phyloP scores from a whole-genome alignment of 1,284 basidiomycete genomes.

The Schizopora paradoxa region DNA sequence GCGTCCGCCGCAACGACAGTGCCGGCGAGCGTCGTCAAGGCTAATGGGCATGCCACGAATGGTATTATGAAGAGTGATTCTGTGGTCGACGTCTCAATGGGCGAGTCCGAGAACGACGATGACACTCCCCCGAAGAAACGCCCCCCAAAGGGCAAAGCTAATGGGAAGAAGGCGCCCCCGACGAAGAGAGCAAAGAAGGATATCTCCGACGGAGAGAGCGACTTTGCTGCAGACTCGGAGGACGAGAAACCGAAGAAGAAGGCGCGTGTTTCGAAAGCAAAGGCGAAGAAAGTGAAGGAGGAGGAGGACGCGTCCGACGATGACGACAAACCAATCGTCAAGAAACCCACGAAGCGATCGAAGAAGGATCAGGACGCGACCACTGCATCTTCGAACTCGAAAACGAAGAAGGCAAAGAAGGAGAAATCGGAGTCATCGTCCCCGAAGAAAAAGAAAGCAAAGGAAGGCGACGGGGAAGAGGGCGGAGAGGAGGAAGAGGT shows the following conservation, averaged over 20 bases:
- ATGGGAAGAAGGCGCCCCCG: constrained; percentile 34
- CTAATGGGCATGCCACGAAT: constrained; percentile 24
- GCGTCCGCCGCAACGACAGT: constrained; percentile 35
- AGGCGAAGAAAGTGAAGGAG: constrained; percentile 34
- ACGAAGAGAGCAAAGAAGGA: constrained; percentile 69
- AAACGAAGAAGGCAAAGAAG: constrained; percentile 29
- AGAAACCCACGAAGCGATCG: constrained; percentile 30
- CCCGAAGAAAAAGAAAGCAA: constrained; percentile 39
- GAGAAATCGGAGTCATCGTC: constrained; percentile 32
- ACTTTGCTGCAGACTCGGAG: constrained; percentile 34
- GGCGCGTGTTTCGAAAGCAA: constrained; percentile 22
- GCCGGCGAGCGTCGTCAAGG: constrained; percentile 28
- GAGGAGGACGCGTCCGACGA: constrained; percentile 27
- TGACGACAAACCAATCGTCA: constrained; percentile 22
- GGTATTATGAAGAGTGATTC: constrained; percentile 30
- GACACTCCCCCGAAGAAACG: constrained; percentile 34
- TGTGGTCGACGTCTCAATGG: constrained; percentile 31
- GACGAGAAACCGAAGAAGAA: constrained; percentile 41
- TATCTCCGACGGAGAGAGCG: constrained; percentile 34
- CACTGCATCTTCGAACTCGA: constrained; percentile 18
- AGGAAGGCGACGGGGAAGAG: constrained; percentile 53
- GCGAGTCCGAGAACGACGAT: constrained; percentile 30
- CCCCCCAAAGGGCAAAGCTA: constrained; percentile 35
- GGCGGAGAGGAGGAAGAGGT: constrained; percentile 65
- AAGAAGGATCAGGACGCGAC: constrained; percentile 21